Evolutionary conservation across 371 early-diverging fungal genomes (phyloP), one percentile per base, ranked within the genome.

Genomic region (Mucor mucedo): DNA sequence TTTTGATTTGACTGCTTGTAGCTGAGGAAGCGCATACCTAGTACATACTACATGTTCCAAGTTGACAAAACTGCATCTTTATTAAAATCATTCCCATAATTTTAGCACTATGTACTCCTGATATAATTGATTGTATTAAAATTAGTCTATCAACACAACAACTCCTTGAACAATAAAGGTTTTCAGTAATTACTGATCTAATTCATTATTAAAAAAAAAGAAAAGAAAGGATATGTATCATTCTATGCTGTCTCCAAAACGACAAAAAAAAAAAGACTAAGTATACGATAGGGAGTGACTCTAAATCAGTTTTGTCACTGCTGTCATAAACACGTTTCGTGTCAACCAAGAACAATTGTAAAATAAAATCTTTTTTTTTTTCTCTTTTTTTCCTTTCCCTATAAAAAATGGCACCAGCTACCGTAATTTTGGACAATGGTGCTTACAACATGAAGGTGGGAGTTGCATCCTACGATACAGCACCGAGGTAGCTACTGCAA

Each of bases 361-460:
- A 47, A 47, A 21, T 21, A 47, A 47, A 47, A 27, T 21, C 47
- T 5, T 27, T 4, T 45, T 9, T 4, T 10, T 13, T 21, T 21
- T 21, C n/a, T 13, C 32, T 32, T 59, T 41, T 55, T 27, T 13
- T 30, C 40, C 21, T 48, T 47, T 63, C 28, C 41, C 33, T 7
- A 32, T 41, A 49, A 8, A 7, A 10, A 30, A 58, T 65, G 60
- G 16, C 53, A 47, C 44, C 54, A 38, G n/a, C 57, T 6, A 76
- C 74, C 4, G 33, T 92, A 38, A 78, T 92, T 13, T 63, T 92
- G 16, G 93, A 93, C 70, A 92, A 93, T 82, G 93, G 93, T 21
- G 92, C 93, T 16, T 82, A 79, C 41, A 74, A 84, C 9, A 86
- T 92, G 56, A 93, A 93, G 64, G 85, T 78, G 38, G 92, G 91